Conservation (phyloP, 169 alveolate genomes). For the Plasmodium yoelii region DNA sequence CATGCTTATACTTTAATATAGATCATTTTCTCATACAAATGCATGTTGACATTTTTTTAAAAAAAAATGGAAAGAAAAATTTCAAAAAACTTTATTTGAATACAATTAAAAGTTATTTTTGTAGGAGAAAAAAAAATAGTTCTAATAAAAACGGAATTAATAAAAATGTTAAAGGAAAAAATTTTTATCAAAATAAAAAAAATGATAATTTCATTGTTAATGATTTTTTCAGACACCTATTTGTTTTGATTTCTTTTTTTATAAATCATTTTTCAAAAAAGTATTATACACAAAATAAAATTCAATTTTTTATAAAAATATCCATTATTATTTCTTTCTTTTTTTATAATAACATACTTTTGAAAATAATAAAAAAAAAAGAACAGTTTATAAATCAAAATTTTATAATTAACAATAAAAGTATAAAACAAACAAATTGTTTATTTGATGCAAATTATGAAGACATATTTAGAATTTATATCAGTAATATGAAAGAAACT, state of each 20-base stretch:
- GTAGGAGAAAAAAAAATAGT: constrained; percentile 7
- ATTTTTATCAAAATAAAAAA: not conserved
- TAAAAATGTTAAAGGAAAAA: too few species aligned
- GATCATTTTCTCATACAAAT: constrained; percentile 52
- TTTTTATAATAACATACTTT: constrained; percentile 60
- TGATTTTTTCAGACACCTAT: constrained; percentile 67
- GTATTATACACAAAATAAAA: constrained; percentile 6
- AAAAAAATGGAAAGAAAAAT: constrained; percentile 13
- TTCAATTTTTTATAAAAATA: constrained; percentile 39
- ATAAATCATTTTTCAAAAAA: constrained; percentile 52
- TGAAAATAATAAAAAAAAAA: constrained; percentile 33
- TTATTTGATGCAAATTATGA: constrained; percentile 36
- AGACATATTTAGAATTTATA: constrained; percentile 27
- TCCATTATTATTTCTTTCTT: constrained; percentile 47
- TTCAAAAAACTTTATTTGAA: constrained; percentile 35
- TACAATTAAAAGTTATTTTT: constrained; percentile 52
- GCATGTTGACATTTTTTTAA: constrained; percentile 35
- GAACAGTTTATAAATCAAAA: constrained; percentile 31
- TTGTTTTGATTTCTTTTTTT: constrained; percentile 59
- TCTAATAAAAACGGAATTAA: not conserved
- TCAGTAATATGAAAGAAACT: constrained; percentile 16
- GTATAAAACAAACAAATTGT: constrained; percentile 11
- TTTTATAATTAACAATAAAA: constrained; percentile 9
- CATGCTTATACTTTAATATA: constrained; percentile 63
- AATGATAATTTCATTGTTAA: constrained; percentile 20